These are phyloP conservation scores for Jaenimonas drosophilae DNA, from an alignment of 208 protist species.

Conservation along the genomic window DNA sequence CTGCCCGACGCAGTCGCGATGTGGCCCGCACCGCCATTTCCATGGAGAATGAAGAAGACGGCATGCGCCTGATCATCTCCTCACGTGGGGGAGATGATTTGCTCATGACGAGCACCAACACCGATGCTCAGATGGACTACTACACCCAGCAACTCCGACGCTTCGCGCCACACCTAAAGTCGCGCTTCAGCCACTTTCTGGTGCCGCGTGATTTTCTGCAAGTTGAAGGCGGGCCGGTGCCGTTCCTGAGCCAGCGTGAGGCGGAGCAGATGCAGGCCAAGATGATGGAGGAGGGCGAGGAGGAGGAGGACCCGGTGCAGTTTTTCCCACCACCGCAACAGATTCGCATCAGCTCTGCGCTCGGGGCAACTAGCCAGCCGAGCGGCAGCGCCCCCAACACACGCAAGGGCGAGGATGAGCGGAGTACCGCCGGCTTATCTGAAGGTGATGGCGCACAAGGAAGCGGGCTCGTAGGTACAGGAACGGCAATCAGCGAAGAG, in stretches of 20 bases:
- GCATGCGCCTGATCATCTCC: no score
- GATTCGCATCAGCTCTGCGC: conserved; percentile 1
- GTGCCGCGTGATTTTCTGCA: conserved; percentile 54
- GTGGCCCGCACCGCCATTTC: neutral
- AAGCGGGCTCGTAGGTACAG: neutral
- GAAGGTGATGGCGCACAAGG: neutral
- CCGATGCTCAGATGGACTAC: conserved; percentile 15
- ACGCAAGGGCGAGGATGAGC: neutral
- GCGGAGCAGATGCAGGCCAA: conserved; percentile 8
- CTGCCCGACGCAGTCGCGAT: no score
- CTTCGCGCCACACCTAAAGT: conserved; percentile 27
- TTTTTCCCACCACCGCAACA: conserved; percentile 25
- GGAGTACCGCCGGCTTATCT: conserved; percentile 1
- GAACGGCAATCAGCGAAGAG: neutral
- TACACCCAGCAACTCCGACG: conserved; percentile 34
- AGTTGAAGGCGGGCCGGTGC: conserved; percentile 36
- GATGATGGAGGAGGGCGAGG: neutral
- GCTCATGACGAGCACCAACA: neutral
- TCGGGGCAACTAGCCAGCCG: no score
- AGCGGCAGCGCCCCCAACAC: conserved; percentile 1
- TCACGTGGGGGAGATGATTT: conserved; percentile 4
- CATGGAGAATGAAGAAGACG: no score
- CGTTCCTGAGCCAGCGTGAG: conserved; percentile 14
- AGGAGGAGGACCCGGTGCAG: conserved; percentile 11
- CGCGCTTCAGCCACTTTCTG: conserved; percentile 55